Conservation (phyloP, 2,329 filamentous ascomycete species). For the Tolypocladium amazonense region DNA sequence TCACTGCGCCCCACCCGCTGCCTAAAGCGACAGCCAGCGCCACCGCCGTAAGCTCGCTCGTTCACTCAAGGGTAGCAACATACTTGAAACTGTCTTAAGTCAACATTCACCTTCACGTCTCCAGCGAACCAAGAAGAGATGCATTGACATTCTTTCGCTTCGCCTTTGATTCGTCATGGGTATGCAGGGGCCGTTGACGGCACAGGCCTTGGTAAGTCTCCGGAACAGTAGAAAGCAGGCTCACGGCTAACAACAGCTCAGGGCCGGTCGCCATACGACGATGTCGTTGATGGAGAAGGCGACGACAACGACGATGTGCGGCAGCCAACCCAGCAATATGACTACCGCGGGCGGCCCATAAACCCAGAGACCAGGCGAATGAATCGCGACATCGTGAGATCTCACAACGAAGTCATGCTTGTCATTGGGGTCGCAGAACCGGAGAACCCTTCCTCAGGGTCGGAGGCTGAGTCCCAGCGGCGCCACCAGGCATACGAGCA, state of each 20-base stretch:
- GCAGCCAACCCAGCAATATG: slow-evolving; percentile 37
- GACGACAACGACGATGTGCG: slow-evolving; percentile 27
- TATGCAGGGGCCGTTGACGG: slow-evolving; percentile 44
- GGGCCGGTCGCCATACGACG: slow-evolving; percentile 52
- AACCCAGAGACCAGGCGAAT: slow-evolving; percentile 44
- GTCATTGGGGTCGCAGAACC: slow-evolving; percentile 52
- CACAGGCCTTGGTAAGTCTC: slow-evolving; percentile 40
- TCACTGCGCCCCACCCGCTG: background rate
- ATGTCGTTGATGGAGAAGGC: slow-evolving; percentile 40
- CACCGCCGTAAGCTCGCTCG: background rate
- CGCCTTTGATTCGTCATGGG: slow-evolving; percentile 28
- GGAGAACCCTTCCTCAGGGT: slow-evolving; percentile 31
- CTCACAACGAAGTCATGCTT: slow-evolving; percentile 54
- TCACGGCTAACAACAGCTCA: slow-evolving; percentile 12
- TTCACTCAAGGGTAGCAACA: background rate
- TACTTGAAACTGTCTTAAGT: background rate
- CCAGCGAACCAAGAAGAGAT: background rate
- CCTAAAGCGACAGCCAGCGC: background rate
- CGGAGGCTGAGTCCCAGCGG: slow-evolving; percentile 28
- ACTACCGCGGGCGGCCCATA: slow-evolving; percentile 43
- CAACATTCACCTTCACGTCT: background rate
- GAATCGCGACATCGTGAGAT: slow-evolving; percentile 46
- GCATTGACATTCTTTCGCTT: background rate
- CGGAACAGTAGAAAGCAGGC: background rate
- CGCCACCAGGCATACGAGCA: slow-evolving; percentile 38